Percentiles rank a stretch among this genome's conserved stretches.
These are phyloP conservation scores for Orobanche coerulescens DNA, from an alignment of 257 asterid genomes.

Conservation along the genomic window DNA sequence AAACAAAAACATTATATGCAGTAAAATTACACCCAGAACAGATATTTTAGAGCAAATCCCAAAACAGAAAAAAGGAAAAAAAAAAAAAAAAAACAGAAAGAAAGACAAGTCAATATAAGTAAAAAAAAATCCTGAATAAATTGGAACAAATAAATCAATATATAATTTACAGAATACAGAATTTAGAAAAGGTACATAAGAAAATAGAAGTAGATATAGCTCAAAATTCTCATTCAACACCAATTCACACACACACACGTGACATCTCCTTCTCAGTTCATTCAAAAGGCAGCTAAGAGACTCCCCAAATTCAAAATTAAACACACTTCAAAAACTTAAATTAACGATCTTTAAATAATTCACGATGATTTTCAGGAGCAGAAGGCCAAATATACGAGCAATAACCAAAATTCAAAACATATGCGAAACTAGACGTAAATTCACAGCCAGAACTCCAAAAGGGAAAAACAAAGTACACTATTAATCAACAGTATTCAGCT, in stretches of 20 bases:
- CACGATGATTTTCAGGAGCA: background rate
- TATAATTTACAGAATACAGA: no score
- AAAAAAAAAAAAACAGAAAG: background rate
- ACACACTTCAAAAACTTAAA: slow-evolving; percentile 23
- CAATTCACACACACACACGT: slow-evolving; percentile 12
- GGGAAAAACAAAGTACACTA: background rate
- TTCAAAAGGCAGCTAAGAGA: slow-evolving; percentile 22
- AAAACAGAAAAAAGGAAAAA: background rate
- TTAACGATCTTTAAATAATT: slow-evolving; percentile 8
- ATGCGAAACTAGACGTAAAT: slow-evolving; percentile 13
- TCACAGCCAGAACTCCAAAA: slow-evolving; percentile 14
- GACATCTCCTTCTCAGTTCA: background rate
- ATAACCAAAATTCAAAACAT: slow-evolving; percentile 21
- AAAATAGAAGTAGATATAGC: slow-evolving; percentile 2
- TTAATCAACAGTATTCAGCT: slow-evolving; percentile 21
- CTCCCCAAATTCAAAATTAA: slow-evolving; percentile 23
- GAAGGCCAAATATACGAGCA: slow-evolving; percentile 15
- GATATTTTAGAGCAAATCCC: background rate
- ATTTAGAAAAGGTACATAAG: background rate
- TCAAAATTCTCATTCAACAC: slow-evolving; percentile 11
- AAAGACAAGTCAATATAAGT: background rate
- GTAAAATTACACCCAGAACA: background rate
- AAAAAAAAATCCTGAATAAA: background rate
- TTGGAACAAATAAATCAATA: background rate
- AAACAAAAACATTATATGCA: slow-evolving; percentile 16